These are phyloP conservation scores for Trichoderma sp. DNA, from an alignment of 2,329 filamentous ascomycete genomes.

Conservation along the genomic window DNA sequence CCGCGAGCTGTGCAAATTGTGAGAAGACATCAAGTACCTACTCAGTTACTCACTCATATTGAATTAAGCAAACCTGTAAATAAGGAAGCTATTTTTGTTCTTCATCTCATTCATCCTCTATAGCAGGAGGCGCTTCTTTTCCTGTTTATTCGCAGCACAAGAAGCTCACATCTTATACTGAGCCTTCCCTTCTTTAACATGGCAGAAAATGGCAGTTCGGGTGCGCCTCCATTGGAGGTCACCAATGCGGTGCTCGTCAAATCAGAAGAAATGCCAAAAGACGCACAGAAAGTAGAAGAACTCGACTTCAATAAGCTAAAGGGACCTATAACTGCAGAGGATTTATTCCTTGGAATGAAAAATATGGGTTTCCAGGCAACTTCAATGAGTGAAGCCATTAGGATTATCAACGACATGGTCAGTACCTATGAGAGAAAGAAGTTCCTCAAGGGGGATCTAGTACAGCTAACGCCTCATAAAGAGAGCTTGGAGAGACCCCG, in stretches of 20 bases:
- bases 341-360: conserved; percentile 77
- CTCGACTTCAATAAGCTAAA: conserved; percentile 87
- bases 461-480: conserved; percentile 22
- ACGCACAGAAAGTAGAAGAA: conserved; percentile 78
- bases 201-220: conserved; percentile 36
- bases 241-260: conserved; percentile 81
- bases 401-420: conserved; percentile 96
- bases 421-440: conserved; percentile 23
- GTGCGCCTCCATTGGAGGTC: conserved; percentile 56
- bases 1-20: conserved; percentile 6
- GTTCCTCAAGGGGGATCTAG: neutral
- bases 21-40: neutral
- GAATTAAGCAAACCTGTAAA: neutral
- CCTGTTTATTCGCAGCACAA: no score
- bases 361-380: conserved; percentile 74
- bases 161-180: neutral
- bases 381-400: conserved; percentile 79
- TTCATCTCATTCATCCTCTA: neutral
- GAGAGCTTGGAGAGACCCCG: conserved; percentile 78
- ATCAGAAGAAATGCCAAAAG: conserved; percentile 77
- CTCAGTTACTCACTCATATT: neutral
- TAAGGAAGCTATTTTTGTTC: neutral
- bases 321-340: conserved; percentile 76
- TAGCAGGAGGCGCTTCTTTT: neutral
- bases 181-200: conserved; percentile 24